Percentiles rank a stretch among this genome's conserved stretches.
These are phyloP conservation scores for Microascus cirrosus DNA, from an alignment of 2,329 filamentous ascomycete species.

Conservation along the genomic window DNA sequence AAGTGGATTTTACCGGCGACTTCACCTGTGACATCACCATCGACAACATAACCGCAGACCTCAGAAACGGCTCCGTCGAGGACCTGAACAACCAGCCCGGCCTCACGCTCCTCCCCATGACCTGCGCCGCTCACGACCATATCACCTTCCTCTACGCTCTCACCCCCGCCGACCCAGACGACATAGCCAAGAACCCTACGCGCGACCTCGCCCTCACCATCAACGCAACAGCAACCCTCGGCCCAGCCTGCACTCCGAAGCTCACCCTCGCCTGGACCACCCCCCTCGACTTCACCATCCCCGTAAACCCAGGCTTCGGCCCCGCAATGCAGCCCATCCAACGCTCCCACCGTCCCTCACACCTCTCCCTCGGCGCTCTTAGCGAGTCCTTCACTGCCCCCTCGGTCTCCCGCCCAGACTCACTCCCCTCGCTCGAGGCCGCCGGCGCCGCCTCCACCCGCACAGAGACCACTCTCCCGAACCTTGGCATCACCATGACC, in stretches of 20 bases:
- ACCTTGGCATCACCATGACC: conserved; percentile 65
- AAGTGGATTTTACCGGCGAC: conserved; percentile 63
- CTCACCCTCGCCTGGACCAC: conserved; percentile 60
- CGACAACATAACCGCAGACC: conserved; percentile 42
- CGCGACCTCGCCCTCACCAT: conserved; percentile 50
- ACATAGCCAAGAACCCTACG: conserved; percentile 30
- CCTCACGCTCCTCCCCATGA: conserved; percentile 39
- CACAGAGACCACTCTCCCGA: conserved; percentile 35
- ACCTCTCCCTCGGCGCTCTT: conserved; percentile 47
- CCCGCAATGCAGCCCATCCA: conserved; percentile 44
- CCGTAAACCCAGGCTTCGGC: conserved; percentile 53
- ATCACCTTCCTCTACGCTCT: conserved; percentile 65
- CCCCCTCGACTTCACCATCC: conserved; percentile 55
- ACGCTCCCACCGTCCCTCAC: conserved; percentile 49
- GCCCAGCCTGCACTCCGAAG: conserved; percentile 46
- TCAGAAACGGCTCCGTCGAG: conserved; percentile 48
- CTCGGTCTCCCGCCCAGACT: conserved; percentile 45
- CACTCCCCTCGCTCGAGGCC: conserved; percentile 47
- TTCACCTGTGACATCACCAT: conserved; percentile 57
- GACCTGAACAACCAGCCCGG: conserved; percentile 41
- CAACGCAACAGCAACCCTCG: conserved; percentile 43
- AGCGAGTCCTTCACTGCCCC: conserved; percentile 46
- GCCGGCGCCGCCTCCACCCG: conserved; percentile 39
- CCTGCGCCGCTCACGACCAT: conserved; percentile 62
- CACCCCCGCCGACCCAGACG: conserved; percentile 35